Conservation (phyloP, 345 rosid genomes). For the Triadica sebifera region DNA sequence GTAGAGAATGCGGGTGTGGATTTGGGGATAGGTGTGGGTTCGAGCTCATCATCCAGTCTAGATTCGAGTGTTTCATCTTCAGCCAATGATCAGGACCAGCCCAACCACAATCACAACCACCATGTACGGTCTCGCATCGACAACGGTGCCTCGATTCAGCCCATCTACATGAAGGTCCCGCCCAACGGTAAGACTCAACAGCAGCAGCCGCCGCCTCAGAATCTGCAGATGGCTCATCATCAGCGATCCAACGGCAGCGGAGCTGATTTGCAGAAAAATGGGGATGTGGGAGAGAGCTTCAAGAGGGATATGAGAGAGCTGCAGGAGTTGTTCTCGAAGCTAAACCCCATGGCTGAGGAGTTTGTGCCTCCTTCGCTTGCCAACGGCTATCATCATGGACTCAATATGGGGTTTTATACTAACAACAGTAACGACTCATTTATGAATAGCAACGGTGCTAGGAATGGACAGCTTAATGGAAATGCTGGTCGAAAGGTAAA, state of each 20-base stretch:
- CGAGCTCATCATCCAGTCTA: slow-evolving; percentile 25
- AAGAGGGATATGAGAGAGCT: slow-evolving; percentile 71
- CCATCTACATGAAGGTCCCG: slow-evolving; percentile 37
- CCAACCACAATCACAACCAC: slow-evolving; percentile 30
- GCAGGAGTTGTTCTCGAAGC: slow-evolving; percentile 84
- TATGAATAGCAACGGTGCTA: slow-evolving; percentile 21
- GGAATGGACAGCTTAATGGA: slow-evolving; percentile 43
- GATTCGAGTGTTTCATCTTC: slow-evolving; percentile 35
- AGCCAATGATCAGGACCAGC: slow-evolving; percentile 47
- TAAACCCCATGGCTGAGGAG: slow-evolving; percentile 90
- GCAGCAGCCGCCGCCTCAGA: slow-evolving; percentile 1
- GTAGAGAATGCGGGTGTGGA: slow-evolving; percentile 10
- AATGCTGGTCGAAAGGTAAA: slow-evolving; percentile 54
- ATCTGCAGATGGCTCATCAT: slow-evolving; percentile 9
- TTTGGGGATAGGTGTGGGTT: slow-evolving; percentile 1
- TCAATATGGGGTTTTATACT: slow-evolving; percentile 42
- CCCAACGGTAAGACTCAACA: neutral
- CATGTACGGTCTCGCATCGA: slow-evolving; percentile 38
- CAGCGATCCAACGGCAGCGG: slow-evolving; percentile 25
- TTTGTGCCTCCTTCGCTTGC: slow-evolving; percentile 80
- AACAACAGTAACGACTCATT: slow-evolving; percentile 36
- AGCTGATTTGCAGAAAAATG: slow-evolving; percentile 14
- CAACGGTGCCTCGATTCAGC: slow-evolving; percentile 28
- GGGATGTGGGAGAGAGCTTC: slow-evolving; percentile 42
- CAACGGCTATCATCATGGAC: slow-evolving; percentile 33